Evolutionary conservation across 192 early-diverging fungal genomes (phyloP).

Genomic region (Podila clonocystis): DNA sequence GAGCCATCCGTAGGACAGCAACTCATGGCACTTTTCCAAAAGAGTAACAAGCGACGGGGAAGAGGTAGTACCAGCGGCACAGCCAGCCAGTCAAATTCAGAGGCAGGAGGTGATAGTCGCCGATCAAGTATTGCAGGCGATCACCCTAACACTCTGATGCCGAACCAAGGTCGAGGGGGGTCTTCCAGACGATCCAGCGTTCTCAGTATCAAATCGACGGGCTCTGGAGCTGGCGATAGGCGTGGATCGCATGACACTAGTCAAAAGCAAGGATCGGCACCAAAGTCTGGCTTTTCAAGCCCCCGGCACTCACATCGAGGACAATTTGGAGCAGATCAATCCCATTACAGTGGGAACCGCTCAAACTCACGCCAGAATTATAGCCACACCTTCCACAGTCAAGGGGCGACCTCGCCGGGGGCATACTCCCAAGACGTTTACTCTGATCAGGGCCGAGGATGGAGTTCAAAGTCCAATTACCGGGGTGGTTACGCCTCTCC

Average conservation of each 20-base stretch:
- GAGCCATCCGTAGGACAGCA: slow-evolving; percentile 54
- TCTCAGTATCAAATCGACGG: slow-evolving; percentile 28
- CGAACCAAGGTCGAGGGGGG: slow-evolving; percentile 13
- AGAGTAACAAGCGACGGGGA: slow-evolving; percentile 10
- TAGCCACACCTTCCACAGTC: slow-evolving; percentile 6
- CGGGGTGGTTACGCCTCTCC: slow-evolving; percentile 1
- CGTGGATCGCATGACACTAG: slow-evolving; percentile 24
- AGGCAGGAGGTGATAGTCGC: slow-evolving; percentile 20
- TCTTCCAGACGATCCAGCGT: slow-evolving; percentile 40
- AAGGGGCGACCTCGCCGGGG: slow-evolving; percentile 11
- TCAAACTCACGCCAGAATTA: neutral
- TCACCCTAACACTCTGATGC: neutral
- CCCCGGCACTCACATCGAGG: slow-evolving; percentile 2
- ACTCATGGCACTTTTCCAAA: slow-evolving; percentile 50
- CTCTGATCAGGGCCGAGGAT: slow-evolving; percentile 25
- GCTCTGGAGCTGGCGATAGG: slow-evolving; percentile 15
- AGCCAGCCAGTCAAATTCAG: slow-evolving; percentile 25
- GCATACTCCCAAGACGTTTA: neutral
- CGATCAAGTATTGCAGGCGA: slow-evolving; percentile 30
- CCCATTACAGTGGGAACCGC: neutral
- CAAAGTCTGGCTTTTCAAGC: neutral
- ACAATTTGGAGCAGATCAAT: neutral
- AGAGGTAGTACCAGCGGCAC: slow-evolving; percentile 14
- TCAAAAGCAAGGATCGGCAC: slow-evolving; percentile 5
- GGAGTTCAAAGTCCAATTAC: slow-evolving; percentile 27